Conservation (phyloP, 2,329 filamentous ascomycete species). For the Pestalotiopsis sp. region DNA sequence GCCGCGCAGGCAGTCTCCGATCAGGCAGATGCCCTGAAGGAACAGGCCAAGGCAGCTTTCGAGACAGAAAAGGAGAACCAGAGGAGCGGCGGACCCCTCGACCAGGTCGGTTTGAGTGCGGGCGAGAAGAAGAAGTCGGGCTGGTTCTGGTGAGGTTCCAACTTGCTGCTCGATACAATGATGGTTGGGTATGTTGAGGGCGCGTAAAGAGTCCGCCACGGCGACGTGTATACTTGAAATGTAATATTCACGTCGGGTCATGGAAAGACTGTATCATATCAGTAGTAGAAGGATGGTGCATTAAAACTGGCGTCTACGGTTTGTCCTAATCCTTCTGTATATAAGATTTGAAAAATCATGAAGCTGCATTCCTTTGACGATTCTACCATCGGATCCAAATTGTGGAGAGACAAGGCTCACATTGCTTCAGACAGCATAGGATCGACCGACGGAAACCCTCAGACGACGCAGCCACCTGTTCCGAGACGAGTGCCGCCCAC, state of each 20-base stretch:
- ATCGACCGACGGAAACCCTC: background rate
- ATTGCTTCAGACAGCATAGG: background rate
- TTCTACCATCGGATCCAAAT: background rate
- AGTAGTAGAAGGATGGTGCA: constrained; percentile 46
- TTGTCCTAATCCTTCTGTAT: constrained; percentile 22
- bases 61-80: constrained; percentile 55
- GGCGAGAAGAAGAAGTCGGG: constrained; percentile 44
- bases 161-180: background rate
- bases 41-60: constrained; percentile 46
- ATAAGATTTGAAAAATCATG: constrained; percentile 6
- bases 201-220: constrained; percentile 7
- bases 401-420: background rate
- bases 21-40: constrained; percentile 32
- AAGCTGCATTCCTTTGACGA: background rate
- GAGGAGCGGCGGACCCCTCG: constrained; percentile 51
- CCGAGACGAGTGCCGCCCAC: background rate
- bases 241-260: constrained; percentile 3
- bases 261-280: constrained; percentile 41
- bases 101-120: constrained; percentile 47
- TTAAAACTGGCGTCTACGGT: constrained; percentile 43
- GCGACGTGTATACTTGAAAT: background rate
- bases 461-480: background rate
- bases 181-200: background rate
- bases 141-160: constrained; percentile 43
- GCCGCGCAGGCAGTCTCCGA: constrained; percentile 34